Evolutionary conservation across 257 asterid genomes (phyloP), one percentile per base, ranked within the genome.

Genomic region (Voacanga thouarsii): DNA sequence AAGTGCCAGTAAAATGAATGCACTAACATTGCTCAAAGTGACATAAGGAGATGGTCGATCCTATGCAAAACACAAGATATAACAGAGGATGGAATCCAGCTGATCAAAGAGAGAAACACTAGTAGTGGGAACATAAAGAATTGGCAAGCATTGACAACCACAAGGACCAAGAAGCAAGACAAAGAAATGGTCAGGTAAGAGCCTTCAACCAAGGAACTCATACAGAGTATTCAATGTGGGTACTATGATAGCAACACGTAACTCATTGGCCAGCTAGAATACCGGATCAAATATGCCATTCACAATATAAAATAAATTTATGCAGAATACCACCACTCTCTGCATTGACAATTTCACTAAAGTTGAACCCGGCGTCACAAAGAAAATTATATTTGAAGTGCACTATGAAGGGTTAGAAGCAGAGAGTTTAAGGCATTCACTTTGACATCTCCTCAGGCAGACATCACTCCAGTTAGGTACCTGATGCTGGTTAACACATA

Each of bases 381-480:
- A 16, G 21, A 51, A 51, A 51, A 7, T 10, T 2, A 51, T 51
- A 51, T 51, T 12, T 4, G 9, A 43, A 21, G 19, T n/a, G 0
- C 41, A 24, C 30, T 53, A 76, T 3, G 37, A 49, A 26, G 23
- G 16, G 47, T 15, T 28, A 79, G 96, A 90, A 76, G 84, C 81
- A 28, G 94, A 91, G 72, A 93, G 74, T 65, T 85, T 90, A 76
- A 90, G 96, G 67, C 97, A 92, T 73, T 92, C 95, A 43, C 89
- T 89, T 81, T 93, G 98, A 78, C 97, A 93, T 64, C 96, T 85
- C 10, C 91, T 78, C 56, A 93, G 96, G 78, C 97, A 93, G 24
- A 89, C 88, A 63, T 93, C 96, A 6, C 90, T 90, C 98, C 96
- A 93, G n/a, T 90, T 89, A 2, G 98, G 98, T 24, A 93, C 97